phyloP scores from a whole-genome alignment of 1,284 basidiomycete genomes.

The Hymenochaete sp. region DNA sequence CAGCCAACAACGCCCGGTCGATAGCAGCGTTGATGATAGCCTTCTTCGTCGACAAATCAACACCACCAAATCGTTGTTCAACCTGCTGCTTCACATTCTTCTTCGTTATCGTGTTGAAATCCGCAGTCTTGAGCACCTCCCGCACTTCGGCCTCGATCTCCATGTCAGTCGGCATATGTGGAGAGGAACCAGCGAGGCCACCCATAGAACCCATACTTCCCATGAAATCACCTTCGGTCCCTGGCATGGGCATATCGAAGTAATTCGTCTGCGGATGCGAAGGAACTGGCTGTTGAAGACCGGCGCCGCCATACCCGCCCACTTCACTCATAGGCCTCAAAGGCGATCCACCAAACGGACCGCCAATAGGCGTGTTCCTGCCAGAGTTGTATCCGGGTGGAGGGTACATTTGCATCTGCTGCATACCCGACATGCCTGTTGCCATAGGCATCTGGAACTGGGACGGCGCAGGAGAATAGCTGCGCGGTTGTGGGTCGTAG shows the following conservation, averaged over 20 bases:
- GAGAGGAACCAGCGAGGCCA: too few relatives aligned
- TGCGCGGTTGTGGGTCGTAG: conserved; percentile 51
- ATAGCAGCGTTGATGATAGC: conserved; percentile 62
- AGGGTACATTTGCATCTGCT: conserved; percentile 35
- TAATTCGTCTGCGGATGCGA: conserved; percentile 68
- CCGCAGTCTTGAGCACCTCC: conserved; percentile 63
- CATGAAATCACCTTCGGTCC: conserved; percentile 35
- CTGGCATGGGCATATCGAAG: conserved; percentile 58
- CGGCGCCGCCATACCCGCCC: conserved; percentile 27
- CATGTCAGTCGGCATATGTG: conserved; percentile 56
- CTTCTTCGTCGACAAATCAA: conserved; percentile 62
- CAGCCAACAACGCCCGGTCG: conserved; percentile 34
- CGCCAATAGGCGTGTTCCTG: conserved; percentile 57
- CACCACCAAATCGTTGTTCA: conserved; percentile 68
- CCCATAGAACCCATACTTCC: conserved; percentile 37
- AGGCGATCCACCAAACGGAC: conserved; percentile 22
- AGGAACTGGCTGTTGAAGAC: conserved; percentile 46
- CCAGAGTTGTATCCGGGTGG: conserved; percentile 69
- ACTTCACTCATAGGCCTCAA: conserved; percentile 35
- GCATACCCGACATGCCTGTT: not conserved
- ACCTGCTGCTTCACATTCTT: conserved; percentile 76
- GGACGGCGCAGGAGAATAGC: conserved; percentile 62
- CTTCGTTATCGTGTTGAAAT: conserved; percentile 86
- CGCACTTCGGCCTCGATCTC: conserved; percentile 70
- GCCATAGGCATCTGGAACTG: conserved; percentile 29